Percentiles rank a stretch among this genome's conserved stretches.
Evolutionary conservation across 1,284 basidiomycete genomes (phyloP).

Genomic region (Testicularia cyperi): DNA sequence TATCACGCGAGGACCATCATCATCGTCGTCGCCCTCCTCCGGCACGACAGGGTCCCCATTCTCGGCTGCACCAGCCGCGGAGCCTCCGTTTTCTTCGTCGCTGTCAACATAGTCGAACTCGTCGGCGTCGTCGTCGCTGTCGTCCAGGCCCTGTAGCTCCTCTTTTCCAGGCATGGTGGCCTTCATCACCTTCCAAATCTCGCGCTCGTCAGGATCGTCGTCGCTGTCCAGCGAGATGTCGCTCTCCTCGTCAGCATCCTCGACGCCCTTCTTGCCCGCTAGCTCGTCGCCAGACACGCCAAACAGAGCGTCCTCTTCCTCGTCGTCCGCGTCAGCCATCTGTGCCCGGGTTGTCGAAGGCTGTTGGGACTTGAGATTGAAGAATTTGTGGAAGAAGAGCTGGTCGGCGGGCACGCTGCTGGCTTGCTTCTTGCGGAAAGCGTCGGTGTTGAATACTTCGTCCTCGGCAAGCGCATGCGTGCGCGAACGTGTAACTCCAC

Average conservation of each 20-base stretch:
- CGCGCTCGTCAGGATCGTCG: slow-evolving; percentile 54
- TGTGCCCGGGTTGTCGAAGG: slow-evolving; percentile 9
- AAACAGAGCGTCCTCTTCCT: slow-evolving; percentile 64
- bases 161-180: slow-evolving; percentile 64
- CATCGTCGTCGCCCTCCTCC: slow-evolving; percentile 41
- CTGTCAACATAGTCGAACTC: slow-evolving; percentile 41
- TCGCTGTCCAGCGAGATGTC: slow-evolving; percentile 21
- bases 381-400: slow-evolving; percentile 59
- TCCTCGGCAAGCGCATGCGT: slow-evolving; percentile 63
- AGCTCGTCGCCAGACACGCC: slow-evolving; percentile 25
- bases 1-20: slow-evolving; percentile 19
- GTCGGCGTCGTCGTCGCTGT: slow-evolving; percentile 32
- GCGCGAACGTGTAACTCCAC: slow-evolving; percentile 71
- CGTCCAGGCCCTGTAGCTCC: slow-evolving; percentile 64
- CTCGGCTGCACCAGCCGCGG: too few species aligned
- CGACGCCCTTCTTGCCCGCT: slow-evolving; percentile 29
- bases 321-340: slow-evolving; percentile 63
- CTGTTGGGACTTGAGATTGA: slow-evolving; percentile 55
- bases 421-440: slow-evolving; percentile 74
- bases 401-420: slow-evolving; percentile 82
- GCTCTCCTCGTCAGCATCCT: slow-evolving; percentile 31
- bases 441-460: slow-evolving; percentile 72
- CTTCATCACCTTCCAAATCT: slow-evolving; percentile 63
- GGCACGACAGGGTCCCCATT: too few species aligned
- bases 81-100: slow-evolving; percentile 16